Evolutionary conservation across 2,329 filamentous ascomycete genomes (phyloP), one percentile per base, ranked within the genome.

Genomic region (Geosmithia flava): DNA sequence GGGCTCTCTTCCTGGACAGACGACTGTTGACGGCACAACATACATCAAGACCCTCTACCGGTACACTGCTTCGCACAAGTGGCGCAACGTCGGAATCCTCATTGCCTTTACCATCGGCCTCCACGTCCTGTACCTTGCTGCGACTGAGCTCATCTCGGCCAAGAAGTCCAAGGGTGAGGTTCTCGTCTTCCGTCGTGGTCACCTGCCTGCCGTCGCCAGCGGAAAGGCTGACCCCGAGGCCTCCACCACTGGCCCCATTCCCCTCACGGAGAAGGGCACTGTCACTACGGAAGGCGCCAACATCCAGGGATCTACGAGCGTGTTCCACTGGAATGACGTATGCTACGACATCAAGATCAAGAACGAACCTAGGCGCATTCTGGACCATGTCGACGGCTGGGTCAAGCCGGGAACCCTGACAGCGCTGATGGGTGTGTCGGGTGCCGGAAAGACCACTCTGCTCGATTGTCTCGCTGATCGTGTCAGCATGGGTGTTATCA

Each of bases 381-480:
- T 87, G 20, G 78, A 87, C 51, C 68, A 84, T 46, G 81, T 87
- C 2, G 80, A 85, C 55, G 83, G 84, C 11, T 87, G 81, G 81
- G 81, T 87, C 47, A 84, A 86, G 61, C 83, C 83, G 1, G 83
- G 83, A 47, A 86, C 82, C 16, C 65, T 85, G 15, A 87, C 83
- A 7, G 83, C 81, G 11, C 70, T 86, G 0, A 87, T 86, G 58
- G 59, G 59, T 65, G 85, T 88, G 6, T 87, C 83, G 15, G 87
- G 88, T 55, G 88, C 88, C 15, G 88, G 88, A 44, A 95, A 95
- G 62, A 95, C 88, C 0, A 94, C 88, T 0, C 73, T 95, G 7
- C 70, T 95, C 20, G 86, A 95, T 63, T 85, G 85, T 16, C 71
- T 95, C 47, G 88, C 88, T 29, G 85, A 83, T 49, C 83, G 88